A percentile compares a stretch with the other conserved stretches of the same genome.
These are phyloP conservation scores for Botrytis sinoallii DNA, from an alignment of 2,329 filamentous ascomycete species.

Conservation along the genomic window DNA sequence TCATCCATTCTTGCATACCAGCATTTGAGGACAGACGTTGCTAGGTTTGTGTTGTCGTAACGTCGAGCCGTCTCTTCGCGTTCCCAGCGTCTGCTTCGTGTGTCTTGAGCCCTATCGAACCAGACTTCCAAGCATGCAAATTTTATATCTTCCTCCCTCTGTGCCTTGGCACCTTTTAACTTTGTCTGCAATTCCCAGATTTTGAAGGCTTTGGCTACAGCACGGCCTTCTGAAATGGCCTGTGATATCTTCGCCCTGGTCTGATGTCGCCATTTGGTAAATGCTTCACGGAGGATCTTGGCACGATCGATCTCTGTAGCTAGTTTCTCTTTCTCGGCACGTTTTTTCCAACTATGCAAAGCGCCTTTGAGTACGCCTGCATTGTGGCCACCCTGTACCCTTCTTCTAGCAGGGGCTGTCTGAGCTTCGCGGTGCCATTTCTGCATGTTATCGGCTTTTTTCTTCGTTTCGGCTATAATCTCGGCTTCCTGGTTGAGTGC, in stretches of 20 bases:
- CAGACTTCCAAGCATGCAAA: constrained; percentile 41
- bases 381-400: constrained; percentile 45
- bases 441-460: constrained; percentile 24
- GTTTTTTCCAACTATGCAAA: constrained; percentile 50
- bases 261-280: constrained; percentile 60
- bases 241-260: constrained; percentile 52
- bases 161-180: constrained; percentile 35
- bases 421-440: constrained; percentile 33
- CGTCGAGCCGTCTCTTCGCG: constrained; percentile 31
- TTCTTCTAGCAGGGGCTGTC: constrained; percentile 33
- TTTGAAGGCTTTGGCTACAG: constrained; percentile 55
- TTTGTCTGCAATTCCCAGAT: constrained; percentile 57
- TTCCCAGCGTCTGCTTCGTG: constrained; percentile 27
- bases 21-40: constrained; percentile 27
- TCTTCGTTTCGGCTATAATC: constrained; percentile 18
- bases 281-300: constrained; percentile 54
- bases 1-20: constrained; percentile 30
- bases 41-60: constrained; percentile 28
- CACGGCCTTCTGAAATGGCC: constrained; percentile 52
- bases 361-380: constrained; percentile 45
- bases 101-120: constrained; percentile 40
- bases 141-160: constrained; percentile 42
- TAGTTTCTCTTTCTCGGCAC: constrained; percentile 43
- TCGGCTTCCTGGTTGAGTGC: constrained; percentile 25
- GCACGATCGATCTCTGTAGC: constrained; percentile 50